A percentile compares a stretch with the other conserved stretches of the same genome.
phyloP scores from a whole-genome alignment of 495 filamentous ascomycete genomes.

The Hypoxylon rickii region DNA sequence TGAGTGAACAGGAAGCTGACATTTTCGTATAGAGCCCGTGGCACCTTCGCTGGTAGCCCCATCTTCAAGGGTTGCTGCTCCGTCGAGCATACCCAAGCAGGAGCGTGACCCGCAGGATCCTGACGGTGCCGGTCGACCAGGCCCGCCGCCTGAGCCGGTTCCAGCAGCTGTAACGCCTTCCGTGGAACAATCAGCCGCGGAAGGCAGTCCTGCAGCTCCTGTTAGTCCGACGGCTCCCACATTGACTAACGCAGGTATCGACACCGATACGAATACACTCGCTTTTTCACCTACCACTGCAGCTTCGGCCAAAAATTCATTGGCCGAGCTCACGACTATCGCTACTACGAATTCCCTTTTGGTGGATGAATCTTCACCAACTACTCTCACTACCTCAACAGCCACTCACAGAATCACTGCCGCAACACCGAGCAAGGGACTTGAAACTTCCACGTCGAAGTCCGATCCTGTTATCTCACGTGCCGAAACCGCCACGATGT shows the following conservation, averaged over 20 bases:
- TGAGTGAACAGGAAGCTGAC: constrained; percentile 6
- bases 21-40: constrained; percentile 12
- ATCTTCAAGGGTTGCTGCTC: constrained; percentile 4
- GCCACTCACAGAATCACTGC: constrained; percentile 2
- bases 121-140: constrained; percentile 14
- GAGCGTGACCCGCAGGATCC: constrained; percentile 17
- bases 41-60: constrained; percentile 32
- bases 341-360: constrained; percentile 18
- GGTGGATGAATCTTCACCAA: constrained; percentile 17
- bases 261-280: constrained; percentile 13
- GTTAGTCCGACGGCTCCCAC: constrained; percentile 3
- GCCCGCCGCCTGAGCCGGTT: constrained; percentile 13
- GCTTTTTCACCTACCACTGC: constrained; percentile 13
- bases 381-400: constrained; percentile 28
- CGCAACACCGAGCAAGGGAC: constrained; percentile 7
- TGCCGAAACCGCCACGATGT: constrained; percentile 23
- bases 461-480: constrained; percentile 8
- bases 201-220: constrained; percentile 7
- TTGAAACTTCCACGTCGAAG: constrained; percentile 4
- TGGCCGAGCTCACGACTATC: constrained; percentile 25
- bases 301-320: constrained; percentile 18
- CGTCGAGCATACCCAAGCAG: constrained; percentile 20
- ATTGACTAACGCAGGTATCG: constrained; percentile 1
- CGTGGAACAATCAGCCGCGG: constrained; percentile 3
- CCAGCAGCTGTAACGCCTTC: constrained; percentile 10